A percentile compares a stretch with the other conserved stretches of the same genome.
These are phyloP conservation scores for Debaryomyces nepalensis DNA, from an alignment of 1,139 yeast genomes.

Conservation along the genomic window DNA sequence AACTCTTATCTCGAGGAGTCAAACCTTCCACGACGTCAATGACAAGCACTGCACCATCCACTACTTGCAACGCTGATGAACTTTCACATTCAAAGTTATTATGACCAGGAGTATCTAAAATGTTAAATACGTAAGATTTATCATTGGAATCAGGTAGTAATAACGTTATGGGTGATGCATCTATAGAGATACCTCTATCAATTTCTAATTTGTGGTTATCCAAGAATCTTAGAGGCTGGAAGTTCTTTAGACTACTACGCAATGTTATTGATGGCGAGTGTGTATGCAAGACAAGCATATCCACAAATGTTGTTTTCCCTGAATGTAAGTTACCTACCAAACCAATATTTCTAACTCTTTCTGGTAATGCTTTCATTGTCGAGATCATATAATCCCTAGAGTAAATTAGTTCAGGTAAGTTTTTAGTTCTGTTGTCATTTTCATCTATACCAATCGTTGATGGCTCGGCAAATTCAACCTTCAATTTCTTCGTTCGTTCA, in stretches of 20 bases:
- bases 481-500: slow-evolving; percentile 42
- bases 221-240: slow-evolving; percentile 59
- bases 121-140: slow-evolving; percentile 61
- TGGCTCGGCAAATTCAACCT: slow-evolving; percentile 47
- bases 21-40: slow-evolving; percentile 89
- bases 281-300: slow-evolving; percentile 65
- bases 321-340: slow-evolving; percentile 80
- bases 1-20: slow-evolving; percentile 53
- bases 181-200: slow-evolving; percentile 72
- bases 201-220: slow-evolving; percentile 75
- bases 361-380: slow-evolving; percentile 55
- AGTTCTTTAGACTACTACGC: slow-evolving; percentile 31
- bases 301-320: slow-evolving; percentile 89
- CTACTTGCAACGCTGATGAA: slow-evolving; percentile 57
- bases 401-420: slow-evolving; percentile 62
- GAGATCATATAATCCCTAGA: slow-evolving; percentile 65
- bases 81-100: slow-evolving; percentile 79
- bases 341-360: slow-evolving; percentile 76
- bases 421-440: slow-evolving; percentile 23
- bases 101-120: slow-evolving; percentile 93
- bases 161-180: slow-evolving; percentile 64
- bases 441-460: slow-evolving; percentile 14
- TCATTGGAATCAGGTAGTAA: slow-evolving; percentile 60
- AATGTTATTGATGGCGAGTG: slow-evolving; percentile 48
- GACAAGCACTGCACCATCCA: slow-evolving; percentile 71